Evolutionary conservation across 805 yeast species (phyloP).

Genomic region (Saccharomycopsis sp.): DNA sequence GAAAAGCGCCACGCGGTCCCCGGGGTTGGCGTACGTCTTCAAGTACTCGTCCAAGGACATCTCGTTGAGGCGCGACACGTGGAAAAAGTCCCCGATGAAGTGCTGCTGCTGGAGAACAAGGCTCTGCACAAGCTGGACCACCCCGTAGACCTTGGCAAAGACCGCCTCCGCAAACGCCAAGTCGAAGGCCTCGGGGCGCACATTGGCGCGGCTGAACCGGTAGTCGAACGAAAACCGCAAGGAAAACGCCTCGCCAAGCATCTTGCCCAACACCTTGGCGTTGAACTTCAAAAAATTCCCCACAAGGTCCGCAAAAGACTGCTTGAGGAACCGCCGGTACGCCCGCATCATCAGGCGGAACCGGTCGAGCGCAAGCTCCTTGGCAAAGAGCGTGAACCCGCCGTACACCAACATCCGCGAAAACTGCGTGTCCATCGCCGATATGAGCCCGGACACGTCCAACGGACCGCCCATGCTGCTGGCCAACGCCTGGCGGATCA

Average conservation of each 20-base stretch:
- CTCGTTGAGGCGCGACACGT: constrained; percentile 33
- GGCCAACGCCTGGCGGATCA: constrained; percentile 13
- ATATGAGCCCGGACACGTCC: constrained; percentile 23
- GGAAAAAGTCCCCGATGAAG: constrained; percentile 40
- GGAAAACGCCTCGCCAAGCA: constrained; percentile 17
- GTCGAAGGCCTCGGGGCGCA: constrained; percentile 9
- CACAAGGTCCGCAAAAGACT: constrained; percentile 27
- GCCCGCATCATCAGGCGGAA: constrained; percentile 36
- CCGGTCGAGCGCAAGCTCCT: constrained; percentile 44
- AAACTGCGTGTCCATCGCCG: constrained; percentile 27
- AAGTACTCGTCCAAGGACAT: constrained; percentile 39
- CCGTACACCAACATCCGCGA: constrained; percentile 38
- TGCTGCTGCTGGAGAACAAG: constrained; percentile 41
- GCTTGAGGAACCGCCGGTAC: constrained; percentile 32
- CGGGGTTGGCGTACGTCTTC: constrained; percentile 26
- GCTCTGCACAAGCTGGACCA: constrained; percentile 18
- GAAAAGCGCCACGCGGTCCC: constrained; percentile 21
- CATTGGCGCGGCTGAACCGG: constrained; percentile 6
- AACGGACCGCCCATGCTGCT: constrained; percentile 23
- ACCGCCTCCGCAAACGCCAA: constrained; percentile 8
- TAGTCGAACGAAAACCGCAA: constrained; percentile 15
- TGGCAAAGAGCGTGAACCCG: constrained; percentile 50
- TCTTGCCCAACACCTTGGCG: constrained; percentile 10
- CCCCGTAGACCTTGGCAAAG: constrained; percentile 12
- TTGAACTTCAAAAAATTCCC: constrained; percentile 19